A percentile compares a stretch with the other conserved stretches of the same genome.
Conservation (phyloP, 805 yeast genomes). For the Kuraishia capsulata region DNA sequence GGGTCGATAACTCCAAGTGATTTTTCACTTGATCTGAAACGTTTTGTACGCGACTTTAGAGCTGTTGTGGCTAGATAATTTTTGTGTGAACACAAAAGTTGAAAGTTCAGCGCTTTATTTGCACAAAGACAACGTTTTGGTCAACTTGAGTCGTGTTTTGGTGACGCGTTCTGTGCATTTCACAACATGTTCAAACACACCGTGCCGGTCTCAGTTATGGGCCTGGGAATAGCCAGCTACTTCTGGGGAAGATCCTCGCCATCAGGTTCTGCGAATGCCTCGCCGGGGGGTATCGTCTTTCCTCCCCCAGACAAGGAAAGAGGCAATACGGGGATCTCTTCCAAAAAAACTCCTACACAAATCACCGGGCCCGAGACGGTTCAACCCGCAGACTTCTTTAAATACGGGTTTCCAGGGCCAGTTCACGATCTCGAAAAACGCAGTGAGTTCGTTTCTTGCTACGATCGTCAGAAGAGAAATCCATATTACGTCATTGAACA, state of each 20-base stretch:
- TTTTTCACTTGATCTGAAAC: too few species aligned
- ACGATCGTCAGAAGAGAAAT: conserved; percentile 73
- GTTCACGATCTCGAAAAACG: conserved; percentile 71
- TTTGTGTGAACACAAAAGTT: too few species aligned
- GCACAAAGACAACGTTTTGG: too few species aligned
- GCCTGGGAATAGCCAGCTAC: conserved; percentile 22
- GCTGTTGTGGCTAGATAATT: too few species aligned
- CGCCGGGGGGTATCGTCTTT: conserved; percentile 3
- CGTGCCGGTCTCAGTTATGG: conserved; percentile 16
- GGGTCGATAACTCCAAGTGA: too few species aligned
- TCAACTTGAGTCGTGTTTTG: too few species aligned
- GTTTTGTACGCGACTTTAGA: too few species aligned
- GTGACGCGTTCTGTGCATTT: neutral
- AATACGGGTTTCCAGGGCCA: conserved; percentile 95
- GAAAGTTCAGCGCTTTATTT: too few species aligned
- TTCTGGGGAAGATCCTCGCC: conserved; percentile 20
- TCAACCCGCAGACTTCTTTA: conserved; percentile 74
- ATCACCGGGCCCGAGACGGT: too few species aligned
- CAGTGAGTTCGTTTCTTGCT: conserved; percentile 76
- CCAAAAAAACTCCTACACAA: conserved; percentile 3
- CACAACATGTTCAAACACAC: conserved; percentile 3
- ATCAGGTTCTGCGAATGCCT: conserved; percentile 1
- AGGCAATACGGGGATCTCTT: too few species aligned
- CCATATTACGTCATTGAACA: conserved; percentile 88
- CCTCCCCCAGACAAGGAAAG: too few species aligned